Percentiles rank a stretch among this genome's conserved stretches.
phyloP scores from a whole-genome alignment of 164 flowering plant genomes.

The Kalanchoe fedtschenkoi region DNA sequence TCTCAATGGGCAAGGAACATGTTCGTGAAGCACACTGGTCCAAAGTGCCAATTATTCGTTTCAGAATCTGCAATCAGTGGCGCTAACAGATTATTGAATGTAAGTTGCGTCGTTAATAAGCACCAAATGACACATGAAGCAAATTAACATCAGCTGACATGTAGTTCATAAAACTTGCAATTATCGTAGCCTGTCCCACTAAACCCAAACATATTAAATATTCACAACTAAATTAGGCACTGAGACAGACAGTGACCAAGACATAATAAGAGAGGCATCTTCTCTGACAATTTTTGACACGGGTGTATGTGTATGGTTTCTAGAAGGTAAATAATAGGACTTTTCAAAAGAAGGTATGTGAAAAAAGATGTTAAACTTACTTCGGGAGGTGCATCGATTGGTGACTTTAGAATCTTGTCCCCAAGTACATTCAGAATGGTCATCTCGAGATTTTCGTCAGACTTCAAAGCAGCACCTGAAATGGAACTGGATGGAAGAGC shows the following conservation, averaged over 20 bases:
- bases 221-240: neutral
- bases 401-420: slow-evolving; percentile 57
- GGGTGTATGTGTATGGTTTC: neutral
- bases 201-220: neutral
- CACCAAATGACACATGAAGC: neutral
- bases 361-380: slow-evolving; percentile 31
- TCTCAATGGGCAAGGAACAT: slow-evolving; percentile 75
- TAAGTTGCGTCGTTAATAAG: too few relatives aligned
- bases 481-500: slow-evolving; percentile 62
- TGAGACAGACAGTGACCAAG: neutral
- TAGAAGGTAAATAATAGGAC: neutral
- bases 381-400: slow-evolving; percentile 61
- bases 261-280: neutral
- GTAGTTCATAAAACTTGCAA: neutral
- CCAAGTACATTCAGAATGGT: slow-evolving; percentile 59
- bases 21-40: slow-evolving; percentile 98
- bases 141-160: neutral
- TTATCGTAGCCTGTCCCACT: neutral
- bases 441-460: slow-evolving; percentile 81
- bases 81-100: neutral
- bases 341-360: neutral
- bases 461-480: slow-evolving; percentile 35
- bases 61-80: slow-evolving; percentile 43
- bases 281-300: neutral
- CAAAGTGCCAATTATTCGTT: slow-evolving; percentile 63